phyloP scores from a whole-genome alignment of 352 stramenopile genomes.

The Ophiocytium majus region DNA sequence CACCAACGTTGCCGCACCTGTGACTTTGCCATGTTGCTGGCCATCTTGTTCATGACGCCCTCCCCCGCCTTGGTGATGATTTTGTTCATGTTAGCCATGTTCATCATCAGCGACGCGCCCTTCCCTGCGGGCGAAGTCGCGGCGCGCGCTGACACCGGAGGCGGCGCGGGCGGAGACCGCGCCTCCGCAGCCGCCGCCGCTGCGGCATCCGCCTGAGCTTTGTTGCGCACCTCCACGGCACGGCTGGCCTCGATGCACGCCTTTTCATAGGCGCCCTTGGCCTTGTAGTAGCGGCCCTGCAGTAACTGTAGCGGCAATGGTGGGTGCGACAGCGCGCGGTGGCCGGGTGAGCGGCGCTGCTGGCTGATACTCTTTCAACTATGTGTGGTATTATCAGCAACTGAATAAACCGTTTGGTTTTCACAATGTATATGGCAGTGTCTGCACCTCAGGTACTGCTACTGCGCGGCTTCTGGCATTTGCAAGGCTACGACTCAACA shows the following conservation, averaged over 20 bases:
- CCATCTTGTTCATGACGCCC: constrained; percentile 28
- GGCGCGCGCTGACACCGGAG: not conserved
- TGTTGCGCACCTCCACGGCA: constrained; percentile 36
- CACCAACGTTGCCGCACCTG: constrained; percentile 7
- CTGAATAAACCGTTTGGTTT: too few relatives aligned
- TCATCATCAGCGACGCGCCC: constrained; percentile 19
- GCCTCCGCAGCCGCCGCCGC: not conserved
- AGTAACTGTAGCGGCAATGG: constrained; percentile 39
- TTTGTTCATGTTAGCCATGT: constrained; percentile 36
- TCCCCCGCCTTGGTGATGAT: constrained; percentile 41
- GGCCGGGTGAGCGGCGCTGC: not conserved
- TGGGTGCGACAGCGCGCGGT: not conserved
- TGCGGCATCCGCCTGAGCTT: constrained; percentile 25
- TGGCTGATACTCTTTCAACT: too few relatives aligned
- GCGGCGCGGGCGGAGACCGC: too few relatives aligned
- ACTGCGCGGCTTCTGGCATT: not conserved
- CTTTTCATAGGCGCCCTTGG: constrained; percentile 45
- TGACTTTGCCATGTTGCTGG: not conserved
- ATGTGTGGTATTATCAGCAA: too few relatives aligned
- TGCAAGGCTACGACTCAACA: too few relatives aligned
- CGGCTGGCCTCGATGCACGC: constrained; percentile 48
- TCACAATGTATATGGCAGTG: not conserved
- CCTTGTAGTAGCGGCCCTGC: constrained; percentile 37
- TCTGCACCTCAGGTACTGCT: not conserved
- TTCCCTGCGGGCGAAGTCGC: not conserved